These are phyloP conservation scores for Termitomyces heimii DNA, from an alignment of 768 basidiomycete genomes.

Conservation along the genomic window DNA sequence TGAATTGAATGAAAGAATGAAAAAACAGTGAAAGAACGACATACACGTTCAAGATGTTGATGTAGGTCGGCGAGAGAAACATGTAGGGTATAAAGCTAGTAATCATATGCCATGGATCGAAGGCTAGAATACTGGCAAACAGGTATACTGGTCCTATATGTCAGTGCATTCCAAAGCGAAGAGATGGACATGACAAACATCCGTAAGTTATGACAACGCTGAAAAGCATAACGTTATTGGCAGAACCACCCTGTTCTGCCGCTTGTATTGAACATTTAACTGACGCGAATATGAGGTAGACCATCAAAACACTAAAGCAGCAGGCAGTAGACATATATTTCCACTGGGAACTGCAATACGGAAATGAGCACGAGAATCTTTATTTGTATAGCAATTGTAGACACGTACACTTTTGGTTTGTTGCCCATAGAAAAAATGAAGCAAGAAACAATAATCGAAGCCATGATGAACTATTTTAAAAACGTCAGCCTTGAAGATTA, in stretches of 20 bases:
- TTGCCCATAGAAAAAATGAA: constrained; percentile 98
- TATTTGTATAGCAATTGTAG: neutral
- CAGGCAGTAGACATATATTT: constrained; percentile 83
- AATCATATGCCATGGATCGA: constrained; percentile 96
- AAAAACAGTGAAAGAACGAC: constrained; percentile 19
- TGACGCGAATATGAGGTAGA: constrained; percentile 81
- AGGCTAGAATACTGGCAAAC: constrained; percentile 70
- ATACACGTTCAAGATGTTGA: constrained; percentile 74
- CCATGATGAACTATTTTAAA: constrained; percentile 64
- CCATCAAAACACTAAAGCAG: constrained; percentile 69
- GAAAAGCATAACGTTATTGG: constrained; percentile 75
- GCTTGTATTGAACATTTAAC: constrained; percentile 77
- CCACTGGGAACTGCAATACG: constrained; percentile 53
- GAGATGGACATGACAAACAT: constrained; percentile 25
- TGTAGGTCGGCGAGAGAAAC: constrained; percentile 76
- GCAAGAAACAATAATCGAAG: constrained; percentile 78
- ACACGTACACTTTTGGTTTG: constrained; percentile 70
- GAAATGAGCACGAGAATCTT: neutral
- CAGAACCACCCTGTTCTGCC: constrained; percentile 53
- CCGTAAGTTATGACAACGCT: constrained; percentile 87
- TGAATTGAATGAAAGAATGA: neutral
- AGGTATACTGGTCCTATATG: constrained; percentile 54
- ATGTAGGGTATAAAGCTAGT: constrained; percentile 90
- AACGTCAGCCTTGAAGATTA: neutral
- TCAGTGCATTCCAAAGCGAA: neutral